These are phyloP conservation scores for Platanus orientalis DNA, from an alignment of 164 flowering plant genomes.

Conservation along the genomic window DNA sequence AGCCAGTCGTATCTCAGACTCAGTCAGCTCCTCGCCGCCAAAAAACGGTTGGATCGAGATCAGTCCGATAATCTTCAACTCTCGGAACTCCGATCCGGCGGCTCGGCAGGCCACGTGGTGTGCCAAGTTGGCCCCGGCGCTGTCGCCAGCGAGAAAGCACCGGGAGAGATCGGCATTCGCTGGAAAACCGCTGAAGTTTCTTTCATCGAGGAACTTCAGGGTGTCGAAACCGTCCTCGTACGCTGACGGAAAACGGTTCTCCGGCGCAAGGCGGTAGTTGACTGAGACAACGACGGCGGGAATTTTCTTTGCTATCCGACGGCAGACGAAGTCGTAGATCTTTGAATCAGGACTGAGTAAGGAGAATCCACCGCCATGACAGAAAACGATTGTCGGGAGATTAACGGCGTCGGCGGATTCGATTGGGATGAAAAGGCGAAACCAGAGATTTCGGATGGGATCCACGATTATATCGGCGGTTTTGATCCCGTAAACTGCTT, in stretches of 20 bases:
- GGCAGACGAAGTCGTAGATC: constrained; percentile 17
- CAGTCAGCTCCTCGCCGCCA: constrained; percentile 50
- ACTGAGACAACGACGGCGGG: constrained; percentile 36
- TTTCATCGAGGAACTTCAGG: constrained; percentile 14
- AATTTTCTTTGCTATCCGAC: constrained; percentile 14
- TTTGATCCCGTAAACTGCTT: constrained; percentile 11
- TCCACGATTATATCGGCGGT: constrained; percentile 22
- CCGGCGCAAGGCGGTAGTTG: constrained; percentile 38
- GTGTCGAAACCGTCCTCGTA: constrained; percentile 38
- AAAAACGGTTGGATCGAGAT: constrained; percentile 20
- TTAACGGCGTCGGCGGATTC: background rate
- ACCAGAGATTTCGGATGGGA: constrained; percentile 23
- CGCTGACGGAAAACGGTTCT: constrained; percentile 24
- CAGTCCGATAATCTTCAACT: no score
- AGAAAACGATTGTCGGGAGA: constrained; percentile 30
- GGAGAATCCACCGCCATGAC: constrained; percentile 28
- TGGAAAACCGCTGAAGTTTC: constrained; percentile 5
- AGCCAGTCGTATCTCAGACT: constrained; percentile 29
- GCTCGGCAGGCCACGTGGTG: constrained; percentile 45
- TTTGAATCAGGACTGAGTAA: constrained; percentile 11
- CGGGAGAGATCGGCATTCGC: constrained; percentile 18
- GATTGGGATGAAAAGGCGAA: constrained; percentile 28
- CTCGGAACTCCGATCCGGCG: background rate
- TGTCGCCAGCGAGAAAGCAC: constrained; percentile 45
- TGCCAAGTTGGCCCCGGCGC: constrained; percentile 70